Conservation (phyloP, 441 rosid genomes). For the Corymbia citriodora region DNA sequence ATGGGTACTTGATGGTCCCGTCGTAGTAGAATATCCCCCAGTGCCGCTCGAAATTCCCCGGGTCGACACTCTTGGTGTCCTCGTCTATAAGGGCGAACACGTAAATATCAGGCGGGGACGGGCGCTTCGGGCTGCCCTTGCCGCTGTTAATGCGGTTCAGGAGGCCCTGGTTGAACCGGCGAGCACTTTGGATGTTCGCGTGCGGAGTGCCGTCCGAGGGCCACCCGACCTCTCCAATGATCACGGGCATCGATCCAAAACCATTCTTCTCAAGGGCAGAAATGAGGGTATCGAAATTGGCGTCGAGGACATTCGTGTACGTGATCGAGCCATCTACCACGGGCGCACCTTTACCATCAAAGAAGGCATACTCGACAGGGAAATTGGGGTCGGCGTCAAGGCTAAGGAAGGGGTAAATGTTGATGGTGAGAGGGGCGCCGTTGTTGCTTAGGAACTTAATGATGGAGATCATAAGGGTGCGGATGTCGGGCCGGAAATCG, state of each 20-base stretch:
- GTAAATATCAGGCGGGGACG: conserved; percentile 47
- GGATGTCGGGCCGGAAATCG: conserved; percentile 59
- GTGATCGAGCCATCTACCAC: conserved; percentile 56
- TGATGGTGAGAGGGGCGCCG: conserved; percentile 61
- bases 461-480: conserved; percentile 40
- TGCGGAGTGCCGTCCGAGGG: conserved; percentile 73
- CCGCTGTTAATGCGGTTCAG: conserved; percentile 40
- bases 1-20: conserved; percentile 59
- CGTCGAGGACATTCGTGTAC: conserved; percentile 81
- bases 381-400: conserved; percentile 65
- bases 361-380: conserved; percentile 79
- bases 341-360: conserved; percentile 49
- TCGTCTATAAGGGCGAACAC: conserved; percentile 71
- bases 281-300: conserved; percentile 83
- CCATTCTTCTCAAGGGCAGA: conserved; percentile 69
- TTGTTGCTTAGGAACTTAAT: conserved; percentile 47
- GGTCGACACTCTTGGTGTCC: conserved; percentile 52
- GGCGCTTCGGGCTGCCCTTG: conserved; percentile 71
- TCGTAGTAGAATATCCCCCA: conserved; percentile 82
- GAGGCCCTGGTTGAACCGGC: conserved; percentile 75
- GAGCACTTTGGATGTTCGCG: conserved; percentile 47
- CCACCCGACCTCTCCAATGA: conserved; percentile 96
- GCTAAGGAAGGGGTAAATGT: conserved; percentile 88
- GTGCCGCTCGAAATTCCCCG: conserved; percentile 80
- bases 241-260: conserved; percentile 47